Base-by-base conservation (phyloP, 1,284 basidiomycete species). In the Ceratobasidium sp. region DNA sequence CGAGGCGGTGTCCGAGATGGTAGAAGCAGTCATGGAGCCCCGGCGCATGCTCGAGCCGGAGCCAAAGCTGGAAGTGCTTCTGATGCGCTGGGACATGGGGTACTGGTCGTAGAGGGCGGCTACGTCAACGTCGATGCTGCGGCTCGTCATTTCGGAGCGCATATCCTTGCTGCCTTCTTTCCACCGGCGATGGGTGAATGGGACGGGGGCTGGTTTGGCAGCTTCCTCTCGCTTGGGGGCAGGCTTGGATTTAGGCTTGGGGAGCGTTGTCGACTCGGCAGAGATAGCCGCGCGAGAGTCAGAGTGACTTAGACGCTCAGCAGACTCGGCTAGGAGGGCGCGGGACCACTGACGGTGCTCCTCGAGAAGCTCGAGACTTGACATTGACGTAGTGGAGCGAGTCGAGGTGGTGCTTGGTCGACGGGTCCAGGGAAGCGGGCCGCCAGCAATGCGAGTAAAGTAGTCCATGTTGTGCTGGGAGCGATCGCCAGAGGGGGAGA, bases 281-380 rank as follows among this genome's bases (percentile, higher is more conserved):
- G 60, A 64, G 49, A 64, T 64, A 23, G 60, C 49, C 8, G 49
- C 60, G 60, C 33, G 49, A 19, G 60, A 64, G 16, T 30, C 36
- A 2, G 49, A 53, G 60, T 39, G 49, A 36, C 33, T 64, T 42
- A 53, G 60, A 33, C 60, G 60, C 14, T 64, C 60, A 16, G 60
- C 60, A 53, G 60, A 64, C 60, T 53, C 60, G 59, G 59, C 59
- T n/a, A 62, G 59, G 7, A 62, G 49, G n/a, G 46, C 14, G 25
- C 59, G 59, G 33, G 59, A 62, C 59, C 59, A 62, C 49, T 62
- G 59, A 47, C 59, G 59, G 47, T 62, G 59, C 59, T 62, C 59
- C 21, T 62, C 59, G 19, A 62, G 59, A 9, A 62, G 47, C 59
- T 62, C 59, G 30, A 62, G 23, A 30, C 59, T 62, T 1, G 59